Base-by-base conservation (phyloP, 257 asterid species). In the Forsythia suspensa region DNA sequence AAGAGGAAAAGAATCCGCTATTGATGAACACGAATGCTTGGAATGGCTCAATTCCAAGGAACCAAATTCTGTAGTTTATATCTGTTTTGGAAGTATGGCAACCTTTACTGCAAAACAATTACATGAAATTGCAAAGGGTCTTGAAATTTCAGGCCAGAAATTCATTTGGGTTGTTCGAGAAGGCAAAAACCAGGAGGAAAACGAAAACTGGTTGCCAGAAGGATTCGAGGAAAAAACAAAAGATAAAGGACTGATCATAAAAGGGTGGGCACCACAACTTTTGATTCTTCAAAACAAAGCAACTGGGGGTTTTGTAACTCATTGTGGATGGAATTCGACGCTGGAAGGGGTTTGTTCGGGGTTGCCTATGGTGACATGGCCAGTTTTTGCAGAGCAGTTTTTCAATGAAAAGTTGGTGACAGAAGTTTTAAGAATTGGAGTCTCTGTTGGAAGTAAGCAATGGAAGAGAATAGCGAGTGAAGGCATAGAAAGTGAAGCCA, bases 261-360 rank as follows among this genome's bases (percentile, higher is more conserved):
- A 84, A 61, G 96, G 96, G 2, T 92, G 97, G 97, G 97, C 96
- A 0, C 96, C 94, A 3, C 97, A 90, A 52, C 48, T 77, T 8
- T 7, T 84, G 86, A 90, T 90, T 72, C 86, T 90, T 42, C 84
- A 80, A 4, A 88, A 90, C 20, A 59, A 74, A 40, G 41, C 89
- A 0, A 21, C 79, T 0, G 94, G 89, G 6, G 87, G 81, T 4
- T 90, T 88, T 36, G 80, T 90, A 20, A 90, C 90, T 0, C 92
- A 88, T 20, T 88, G 94, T 24, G 94, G 94, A 16, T 89, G 93
- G 93, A 89, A 89, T 73, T 89, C 91, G 4, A 79, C 71, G 0
- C 21, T 89, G 0, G 92, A 90, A 77, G 91, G 87, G 1, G 76
- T 90, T 10, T 85, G 79, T 6, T 82, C 83, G 0, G 92, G 92